These are phyloP conservation scores for Kurtzmaniella quercitrusa DNA, from an alignment of 1,139 yeast species.

Conservation along the genomic window DNA sequence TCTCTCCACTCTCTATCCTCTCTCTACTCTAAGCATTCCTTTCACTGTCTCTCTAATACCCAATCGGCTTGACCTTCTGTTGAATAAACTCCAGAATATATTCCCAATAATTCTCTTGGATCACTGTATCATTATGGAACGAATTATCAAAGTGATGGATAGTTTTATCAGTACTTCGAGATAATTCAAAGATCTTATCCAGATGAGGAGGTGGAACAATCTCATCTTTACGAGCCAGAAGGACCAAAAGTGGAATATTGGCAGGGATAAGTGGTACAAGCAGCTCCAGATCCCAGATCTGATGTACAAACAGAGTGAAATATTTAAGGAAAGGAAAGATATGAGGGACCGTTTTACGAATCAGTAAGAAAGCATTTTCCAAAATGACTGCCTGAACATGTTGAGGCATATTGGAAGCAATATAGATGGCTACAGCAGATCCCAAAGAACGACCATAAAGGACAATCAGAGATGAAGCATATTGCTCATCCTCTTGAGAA, in stretches of 20 bases:
- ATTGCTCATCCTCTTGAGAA: slow-evolving; percentile 45
- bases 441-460: slow-evolving; percentile 91
- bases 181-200: slow-evolving; percentile 52
- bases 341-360: slow-evolving; percentile 78
- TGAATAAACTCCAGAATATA: slow-evolving; percentile 53
- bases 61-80: slow-evolving; percentile 37
- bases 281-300: slow-evolving; percentile 77
- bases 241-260: slow-evolving; percentile 60
- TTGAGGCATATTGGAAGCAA: slow-evolving; percentile 55
- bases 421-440: slow-evolving; percentile 89
- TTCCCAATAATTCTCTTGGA: slow-evolving; percentile 74
- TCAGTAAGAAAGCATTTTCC: slow-evolving; percentile 82
- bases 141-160: slow-evolving; percentile 56
- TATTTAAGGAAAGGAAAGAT: slow-evolving; percentile 66
- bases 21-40: neutral
- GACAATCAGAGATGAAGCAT: slow-evolving; percentile 51
- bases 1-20: no score
- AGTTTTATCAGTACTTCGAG: slow-evolving; percentile 42
- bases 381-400: slow-evolving; percentile 61
- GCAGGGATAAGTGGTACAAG: slow-evolving; percentile 51
- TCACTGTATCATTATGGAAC: slow-evolving; percentile 75
- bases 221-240: slow-evolving; percentile 79
- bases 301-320: slow-evolving; percentile 63
- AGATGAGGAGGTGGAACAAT: slow-evolving; percentile 88
- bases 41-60: slow-evolving; percentile 21